Percentiles rank a stretch among this genome's conserved stretches.
phyloP scores from a whole-genome alignment of 2,329 filamentous ascomycete species.

The Helotiales sp. region DNA sequence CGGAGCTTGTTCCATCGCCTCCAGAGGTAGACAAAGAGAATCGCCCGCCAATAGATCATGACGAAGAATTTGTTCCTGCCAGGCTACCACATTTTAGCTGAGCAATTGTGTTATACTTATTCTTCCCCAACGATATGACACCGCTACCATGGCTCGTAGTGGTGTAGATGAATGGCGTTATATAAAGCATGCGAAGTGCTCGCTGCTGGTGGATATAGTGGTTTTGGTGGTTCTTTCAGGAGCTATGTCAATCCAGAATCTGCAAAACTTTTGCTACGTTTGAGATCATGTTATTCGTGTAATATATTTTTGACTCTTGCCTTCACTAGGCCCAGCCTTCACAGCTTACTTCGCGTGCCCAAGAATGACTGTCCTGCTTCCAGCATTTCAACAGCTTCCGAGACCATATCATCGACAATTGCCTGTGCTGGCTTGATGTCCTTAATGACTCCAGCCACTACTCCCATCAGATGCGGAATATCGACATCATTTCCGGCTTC shows the following conservation, averaged over 20 bases:
- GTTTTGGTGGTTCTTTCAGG: not conserved
- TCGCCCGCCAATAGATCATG: slow-evolving; percentile 4
- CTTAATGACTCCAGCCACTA: slow-evolving; percentile 78
- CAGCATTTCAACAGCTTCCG: slow-evolving; percentile 69
- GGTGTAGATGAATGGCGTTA: slow-evolving; percentile 24
- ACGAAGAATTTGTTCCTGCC: slow-evolving; percentile 54
- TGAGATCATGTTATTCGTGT: not conserved
- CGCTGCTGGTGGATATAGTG: slow-evolving; percentile 26
- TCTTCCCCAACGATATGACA: not conserved
- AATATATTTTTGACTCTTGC: no score
- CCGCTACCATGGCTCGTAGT: not conserved
- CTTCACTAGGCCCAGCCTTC: slow-evolving; percentile 9
- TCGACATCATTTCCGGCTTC: slow-evolving; percentile 82
- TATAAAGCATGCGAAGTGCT: slow-evolving; percentile 37
- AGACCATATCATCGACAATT: slow-evolving; percentile 91
- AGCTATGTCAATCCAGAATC: not conserved
- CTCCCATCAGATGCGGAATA: slow-evolving; percentile 88
- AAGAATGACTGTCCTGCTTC: slow-evolving; percentile 63
- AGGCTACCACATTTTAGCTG: slow-evolving; percentile 55
- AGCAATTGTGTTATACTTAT: slow-evolving; percentile 1
- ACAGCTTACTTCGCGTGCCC: slow-evolving; percentile 40
- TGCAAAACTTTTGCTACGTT: not conserved
- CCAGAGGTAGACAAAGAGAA: not conserved
- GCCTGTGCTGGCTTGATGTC: slow-evolving; percentile 77
- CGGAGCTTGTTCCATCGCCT: not conserved